Base-by-base conservation (phyloP, 441 rosid genomes). In the Pelargonium australe region DNA sequence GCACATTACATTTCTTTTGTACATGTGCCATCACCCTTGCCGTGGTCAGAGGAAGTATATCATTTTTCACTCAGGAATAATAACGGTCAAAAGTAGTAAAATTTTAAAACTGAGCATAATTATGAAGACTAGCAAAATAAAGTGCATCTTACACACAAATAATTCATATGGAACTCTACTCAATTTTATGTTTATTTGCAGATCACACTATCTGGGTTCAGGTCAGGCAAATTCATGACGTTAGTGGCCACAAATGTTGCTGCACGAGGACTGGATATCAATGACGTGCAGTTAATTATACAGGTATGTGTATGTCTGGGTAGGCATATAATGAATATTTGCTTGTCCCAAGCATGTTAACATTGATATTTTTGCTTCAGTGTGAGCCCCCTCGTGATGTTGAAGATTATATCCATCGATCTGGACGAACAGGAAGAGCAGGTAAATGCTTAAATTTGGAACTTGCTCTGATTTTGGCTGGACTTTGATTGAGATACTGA, bases 351-450 rank as follows among this genome's bases (percentile, higher is more conserved):
- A 10, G 14, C 13, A n/a, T 69, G 67, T 72, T 77, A 3, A 81
- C 65, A 31, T 13, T 2, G 2, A 9, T 13, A 19, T 37, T 12
- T 62, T 70, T 77, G 43, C 71, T 83, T 49, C 61, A 94, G 99
- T 90, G 92, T 77, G 97, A 91, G 80, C 97, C 99, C 43, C 99
- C 99, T 4, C 96, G 92, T 58, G 99, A 91, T 66, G 96, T 91
- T 20, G 97, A 91, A 83, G 96, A 86, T 16, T 95, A 95, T 58
- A 95, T 95, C 31, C 99, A 91, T 85, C 87, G 97, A 55, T 95
- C 99, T 69, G 97, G 99, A 68, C 87, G 96, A 63, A 95, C 99
- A 4, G 97, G 96, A 80, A 89, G 97, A 83, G 99, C 97, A 68
- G 96, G 97, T 89, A 80, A 43, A 47, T 16, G 64, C 17, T 8